A percentile compares a stretch with the other conserved stretches of the same genome.
These are phyloP conservation scores for Solanum chilense DNA, from an alignment of 257 asterid genomes.

Conservation along the genomic window DNA sequence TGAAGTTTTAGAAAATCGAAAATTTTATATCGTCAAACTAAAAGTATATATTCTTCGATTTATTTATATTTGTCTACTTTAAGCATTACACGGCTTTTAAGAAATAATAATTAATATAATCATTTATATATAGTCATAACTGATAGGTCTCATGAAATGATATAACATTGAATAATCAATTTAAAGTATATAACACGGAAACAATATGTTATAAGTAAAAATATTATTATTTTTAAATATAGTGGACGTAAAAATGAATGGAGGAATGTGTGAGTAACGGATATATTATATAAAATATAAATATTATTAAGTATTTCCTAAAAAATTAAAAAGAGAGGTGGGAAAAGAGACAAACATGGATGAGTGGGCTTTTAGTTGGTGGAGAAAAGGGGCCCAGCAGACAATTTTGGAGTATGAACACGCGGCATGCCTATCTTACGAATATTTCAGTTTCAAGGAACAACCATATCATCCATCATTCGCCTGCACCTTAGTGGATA, in stretches of 20 bases:
- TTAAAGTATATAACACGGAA: no score
- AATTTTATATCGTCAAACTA: no score
- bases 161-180: no score
- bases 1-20: neutral
- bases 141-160: no score
- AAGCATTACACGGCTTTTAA: neutral
- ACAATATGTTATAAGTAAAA: no score
- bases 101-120: no score
- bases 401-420: constrained; percentile 1
- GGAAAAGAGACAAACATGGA: neutral
- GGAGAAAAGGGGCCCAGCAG: neutral
- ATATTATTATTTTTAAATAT: no score
- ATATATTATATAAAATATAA: no score
- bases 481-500: constrained; percentile 11
- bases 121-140: neutral
- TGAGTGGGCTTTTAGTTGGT: neutral
- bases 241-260: no score
- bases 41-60: neutral
- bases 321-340: neutral
- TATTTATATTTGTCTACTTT: no score
- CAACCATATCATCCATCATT: constrained; percentile 21
- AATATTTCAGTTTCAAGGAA: constrained; percentile 38
- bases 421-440: constrained; percentile 42
- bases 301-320: neutral
- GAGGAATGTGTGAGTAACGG: neutral